Evolutionary conservation across 2,329 filamentous ascomycete species (phyloP).

Genomic region (Nemania sp.): DNA sequence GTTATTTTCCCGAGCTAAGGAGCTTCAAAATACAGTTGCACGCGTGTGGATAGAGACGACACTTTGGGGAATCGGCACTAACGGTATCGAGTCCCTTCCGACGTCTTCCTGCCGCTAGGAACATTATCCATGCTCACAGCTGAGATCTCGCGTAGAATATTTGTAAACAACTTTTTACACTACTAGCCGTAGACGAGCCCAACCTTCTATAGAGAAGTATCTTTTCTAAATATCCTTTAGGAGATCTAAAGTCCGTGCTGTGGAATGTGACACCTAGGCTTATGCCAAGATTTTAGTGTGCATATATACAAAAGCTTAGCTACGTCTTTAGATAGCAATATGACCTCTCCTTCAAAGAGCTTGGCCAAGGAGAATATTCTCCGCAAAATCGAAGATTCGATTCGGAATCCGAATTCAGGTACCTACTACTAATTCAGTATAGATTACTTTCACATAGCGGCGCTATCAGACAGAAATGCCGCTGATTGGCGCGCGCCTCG

Average conservation of each 20-base stretch:
- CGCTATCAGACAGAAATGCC: neutral
- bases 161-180: neutral
- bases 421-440: neutral
- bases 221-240: neutral
- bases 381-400: neutral
- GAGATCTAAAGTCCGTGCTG: neutral
- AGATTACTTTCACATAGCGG: neutral
- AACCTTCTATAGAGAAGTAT: neutral
- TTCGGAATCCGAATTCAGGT: slow-evolving; percentile 3
- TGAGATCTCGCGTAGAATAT: neutral
- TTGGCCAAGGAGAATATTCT: too few relatives aligned
- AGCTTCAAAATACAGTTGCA: too few relatives aligned
- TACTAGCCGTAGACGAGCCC: neutral
- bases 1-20: neutral
- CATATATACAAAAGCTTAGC: neutral
- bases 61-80: neutral
- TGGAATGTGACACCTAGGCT: neutral
- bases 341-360: too few relatives aligned
- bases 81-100: neutral
- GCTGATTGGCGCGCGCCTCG: neutral
- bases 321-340: too few relatives aligned
- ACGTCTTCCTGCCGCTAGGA: neutral
- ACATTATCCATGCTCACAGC: slow-evolving; percentile 1
- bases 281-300: slow-evolving; percentile 6
- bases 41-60: neutral